phyloP scores from a whole-genome alignment of 345 rosid genomes.

The Abelmoschus esculentus region DNA sequence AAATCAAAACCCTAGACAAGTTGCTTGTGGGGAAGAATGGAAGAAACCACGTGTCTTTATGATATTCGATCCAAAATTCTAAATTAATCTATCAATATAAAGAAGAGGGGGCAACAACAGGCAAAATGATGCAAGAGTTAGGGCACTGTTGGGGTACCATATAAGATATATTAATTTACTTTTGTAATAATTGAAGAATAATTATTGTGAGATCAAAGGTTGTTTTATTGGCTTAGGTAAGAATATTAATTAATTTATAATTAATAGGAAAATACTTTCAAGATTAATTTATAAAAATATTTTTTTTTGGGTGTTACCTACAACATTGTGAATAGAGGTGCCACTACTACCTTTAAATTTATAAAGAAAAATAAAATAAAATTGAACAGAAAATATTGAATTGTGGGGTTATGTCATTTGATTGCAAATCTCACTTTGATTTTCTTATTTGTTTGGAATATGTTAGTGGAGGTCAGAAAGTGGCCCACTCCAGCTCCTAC shows the following conservation, averaged over 20 bases:
- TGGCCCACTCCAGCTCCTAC: constrained; percentile 39
- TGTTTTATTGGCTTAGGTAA: constrained; percentile 14
- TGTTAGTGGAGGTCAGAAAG: constrained; percentile 84
- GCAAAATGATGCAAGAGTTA: constrained; percentile 21
- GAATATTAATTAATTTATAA: background rate
- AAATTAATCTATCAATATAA: no score
- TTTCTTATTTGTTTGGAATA: constrained; percentile 73
- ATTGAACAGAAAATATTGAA: constrained; percentile 43
- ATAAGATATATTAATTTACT: constrained; percentile 14
- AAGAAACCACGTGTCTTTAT: no score
- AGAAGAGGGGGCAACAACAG: constrained; percentile 17
- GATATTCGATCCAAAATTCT: no score
- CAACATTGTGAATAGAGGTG: constrained; percentile 26
- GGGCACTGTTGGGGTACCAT: constrained; percentile 15
- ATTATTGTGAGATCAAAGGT: constrained; percentile 22
- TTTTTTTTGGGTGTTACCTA: background rate
- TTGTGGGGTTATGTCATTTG: constrained; percentile 39
- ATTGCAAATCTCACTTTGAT: constrained; percentile 59
- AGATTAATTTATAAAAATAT: constrained; percentile 11
- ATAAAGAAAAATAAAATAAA: constrained; percentile 12
- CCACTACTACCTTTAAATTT: constrained; percentile 28
- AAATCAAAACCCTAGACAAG: constrained; percentile 30
- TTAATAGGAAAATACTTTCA: constrained; percentile 3
- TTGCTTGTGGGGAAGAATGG: constrained; percentile 10
- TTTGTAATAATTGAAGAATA: constrained; percentile 37